Evolutionary conservation across 108 stramenopile species (phyloP), one percentile per base, ranked within the genome.

Genomic region (Cyclotella choctawhatcheeana): DNA sequence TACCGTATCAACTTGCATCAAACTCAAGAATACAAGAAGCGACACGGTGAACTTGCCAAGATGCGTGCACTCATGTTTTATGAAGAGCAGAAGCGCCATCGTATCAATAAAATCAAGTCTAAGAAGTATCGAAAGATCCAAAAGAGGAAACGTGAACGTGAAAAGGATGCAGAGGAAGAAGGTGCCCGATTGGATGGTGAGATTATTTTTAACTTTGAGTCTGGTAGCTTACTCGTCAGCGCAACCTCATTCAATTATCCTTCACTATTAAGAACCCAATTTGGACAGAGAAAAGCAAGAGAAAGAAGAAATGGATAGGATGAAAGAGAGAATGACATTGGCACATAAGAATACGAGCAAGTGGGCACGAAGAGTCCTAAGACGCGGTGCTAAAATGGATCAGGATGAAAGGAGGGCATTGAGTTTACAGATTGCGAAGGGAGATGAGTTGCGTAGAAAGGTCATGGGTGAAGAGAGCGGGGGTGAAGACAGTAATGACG

Each of bases 91-190:
- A 99, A 99, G 67, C 88, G 94, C 21, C 94, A 96, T 68, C 96
- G 96, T n/a, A 94, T 97, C 53, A 99, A 99, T 81, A 99, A 99
- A 81, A 99, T 98, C 82, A 99, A 99, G 74, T 96, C 95, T 7
- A 98, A 98, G 69, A 97, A 94, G 77, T 98, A 96, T 71, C 86
- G 95, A n/a, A 88, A 93, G 32, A 95, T 97, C 51, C 89, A 93
- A 17, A 98, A 97, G 83, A 84, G 88, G 69, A 88, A 92, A 69
- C 77, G 88, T 21, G 91, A 90, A n/a, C 84, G 91, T 2, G 78
- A 76, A 18, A 88, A 89, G 81, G 93, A 92, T 24, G 82, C 84
- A 2, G 94, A 91, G 25, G 58, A 87, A 25, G 96, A 93, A 33
- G 80, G 87, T 17, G 82, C 83, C 1, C 64, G 76, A 21, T 37